Conservation (phyloP, 345 rosid genomes). For the Moricandia moricandioides region DNA sequence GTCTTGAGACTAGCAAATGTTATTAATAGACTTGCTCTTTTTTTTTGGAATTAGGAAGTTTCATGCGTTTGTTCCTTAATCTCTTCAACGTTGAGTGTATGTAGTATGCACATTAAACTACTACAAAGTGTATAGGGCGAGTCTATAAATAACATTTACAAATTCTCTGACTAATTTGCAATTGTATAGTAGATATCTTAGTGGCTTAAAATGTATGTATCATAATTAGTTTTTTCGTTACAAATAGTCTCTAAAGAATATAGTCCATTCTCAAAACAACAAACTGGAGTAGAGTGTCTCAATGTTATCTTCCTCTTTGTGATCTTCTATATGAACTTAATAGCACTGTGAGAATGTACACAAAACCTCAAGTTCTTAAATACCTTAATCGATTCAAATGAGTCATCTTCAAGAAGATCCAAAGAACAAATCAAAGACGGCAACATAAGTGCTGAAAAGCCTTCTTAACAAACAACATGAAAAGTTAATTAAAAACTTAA, state of each 20-base stretch:
- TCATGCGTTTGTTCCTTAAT: constrained; percentile 1
- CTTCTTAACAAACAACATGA: too few species aligned
- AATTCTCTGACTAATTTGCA: neutral
- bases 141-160: neutral
- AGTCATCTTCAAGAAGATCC: constrained; percentile 17
- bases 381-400: constrained; percentile 40
- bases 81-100: neutral
- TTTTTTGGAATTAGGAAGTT: neutral
- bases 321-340: constrained; percentile 80
- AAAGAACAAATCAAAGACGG: too few species aligned
- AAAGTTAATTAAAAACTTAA: too few species aligned
- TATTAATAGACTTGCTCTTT: neutral
- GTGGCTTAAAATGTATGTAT: constrained; percentile 12
- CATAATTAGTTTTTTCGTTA: constrained; percentile 28
- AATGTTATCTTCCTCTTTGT: constrained; percentile 61
- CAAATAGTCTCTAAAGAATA: constrained; percentile 89
- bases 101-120: neutral
- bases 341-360: constrained; percentile 78
- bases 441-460: too few species aligned
- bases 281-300: constrained; percentile 77
- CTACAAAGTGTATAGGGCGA: neutral
- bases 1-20: constrained; percentile 11
- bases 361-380: constrained; percentile 85
- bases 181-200: neutral
- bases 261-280: constrained; percentile 69